Percentiles rank a stretch among this genome's conserved stretches.
phyloP scores from a whole-genome alignment of 2,329 filamentous ascomycete species.

The Diaporthe citrichinensis region DNA sequence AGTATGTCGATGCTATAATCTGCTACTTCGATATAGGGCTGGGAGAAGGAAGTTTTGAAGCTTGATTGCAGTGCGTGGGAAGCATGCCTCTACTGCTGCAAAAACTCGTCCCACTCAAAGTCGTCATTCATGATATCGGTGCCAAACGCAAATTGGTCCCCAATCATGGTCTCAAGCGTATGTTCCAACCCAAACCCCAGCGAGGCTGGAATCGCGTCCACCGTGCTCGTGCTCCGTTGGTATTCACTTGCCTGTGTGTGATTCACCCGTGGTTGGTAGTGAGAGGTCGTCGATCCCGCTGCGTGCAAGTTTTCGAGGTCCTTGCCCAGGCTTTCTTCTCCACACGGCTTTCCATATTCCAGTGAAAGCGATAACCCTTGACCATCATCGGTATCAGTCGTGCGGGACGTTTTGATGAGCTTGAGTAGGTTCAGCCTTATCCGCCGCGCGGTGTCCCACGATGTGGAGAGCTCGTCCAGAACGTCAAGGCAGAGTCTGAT shows the following conservation, averaged over 20 bases:
- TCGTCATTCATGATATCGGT: neutral
- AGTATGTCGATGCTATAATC: too few species aligned
- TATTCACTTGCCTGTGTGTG: neutral
- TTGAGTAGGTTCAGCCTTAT: neutral
- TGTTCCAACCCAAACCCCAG: neutral
- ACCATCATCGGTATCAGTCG: too few species aligned
- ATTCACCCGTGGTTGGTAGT: neutral
- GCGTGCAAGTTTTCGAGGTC: neutral
- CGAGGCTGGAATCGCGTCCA: neutral
- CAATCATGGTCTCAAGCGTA: conserved; percentile 11
- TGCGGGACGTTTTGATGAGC: neutral
- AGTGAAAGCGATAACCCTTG: rapidly evolving
- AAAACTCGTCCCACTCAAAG: neutral
- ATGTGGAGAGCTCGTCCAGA: neutral
- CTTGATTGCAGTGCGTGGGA: neutral
- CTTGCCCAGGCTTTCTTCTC: too few species aligned
- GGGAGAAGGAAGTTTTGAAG: neutral
- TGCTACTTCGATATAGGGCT: neutral
- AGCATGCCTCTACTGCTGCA: neutral
- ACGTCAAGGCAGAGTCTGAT: neutral
- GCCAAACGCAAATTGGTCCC: neutral
- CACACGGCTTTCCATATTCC: neutral
- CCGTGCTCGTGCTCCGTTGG: neutral
- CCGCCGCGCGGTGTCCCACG: neutral
- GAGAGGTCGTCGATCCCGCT: neutral